phyloP scores from a whole-genome alignment of 192 early-diverging fungal genomes.

The Backusella westeae region DNA sequence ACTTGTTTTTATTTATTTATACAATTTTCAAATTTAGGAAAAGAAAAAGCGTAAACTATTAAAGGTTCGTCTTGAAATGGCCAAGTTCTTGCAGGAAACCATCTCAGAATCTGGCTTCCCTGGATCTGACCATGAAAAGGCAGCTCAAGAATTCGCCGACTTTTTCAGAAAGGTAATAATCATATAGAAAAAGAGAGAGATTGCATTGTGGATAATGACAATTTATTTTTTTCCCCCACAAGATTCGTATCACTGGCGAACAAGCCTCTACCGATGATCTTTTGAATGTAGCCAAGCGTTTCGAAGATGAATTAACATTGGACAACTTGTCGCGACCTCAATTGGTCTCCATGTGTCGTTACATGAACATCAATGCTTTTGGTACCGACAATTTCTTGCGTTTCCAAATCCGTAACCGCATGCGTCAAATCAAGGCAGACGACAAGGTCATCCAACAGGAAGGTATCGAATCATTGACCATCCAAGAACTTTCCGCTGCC shows the following conservation, averaged over 20 bases:
- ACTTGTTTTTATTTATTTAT: neutral
- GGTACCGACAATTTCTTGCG: constrained; percentile 96
- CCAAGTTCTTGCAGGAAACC: constrained; percentile 93
- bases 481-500: constrained; percentile 86
- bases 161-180: constrained; percentile 73
- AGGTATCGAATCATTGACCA: constrained; percentile 84
- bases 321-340: constrained; percentile 93
- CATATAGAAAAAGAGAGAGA: neutral
- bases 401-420: constrained; percentile 86
- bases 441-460: constrained; percentile 83
- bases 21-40: constrained; percentile 51
- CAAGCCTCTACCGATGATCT: constrained; percentile 82
- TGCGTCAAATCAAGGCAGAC: constrained; percentile 85
- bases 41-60: constrained; percentile 93
- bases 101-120: constrained; percentile 79
- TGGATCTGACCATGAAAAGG: constrained; percentile 46
- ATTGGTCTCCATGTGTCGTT: constrained; percentile 91
- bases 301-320: constrained; percentile 92
- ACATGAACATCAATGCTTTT: constrained; percentile 95
- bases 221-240: neutral
- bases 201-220: neutral
- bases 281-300: constrained; percentile 79
- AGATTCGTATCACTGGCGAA: constrained; percentile 82
- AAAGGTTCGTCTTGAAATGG: constrained; percentile 92
- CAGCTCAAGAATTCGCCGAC: constrained; percentile 68